Evolutionary conservation across 371 early-diverging fungal species (phyloP), one percentile per base, ranked within the genome.

Genomic region (Mortierella sp.): DNA sequence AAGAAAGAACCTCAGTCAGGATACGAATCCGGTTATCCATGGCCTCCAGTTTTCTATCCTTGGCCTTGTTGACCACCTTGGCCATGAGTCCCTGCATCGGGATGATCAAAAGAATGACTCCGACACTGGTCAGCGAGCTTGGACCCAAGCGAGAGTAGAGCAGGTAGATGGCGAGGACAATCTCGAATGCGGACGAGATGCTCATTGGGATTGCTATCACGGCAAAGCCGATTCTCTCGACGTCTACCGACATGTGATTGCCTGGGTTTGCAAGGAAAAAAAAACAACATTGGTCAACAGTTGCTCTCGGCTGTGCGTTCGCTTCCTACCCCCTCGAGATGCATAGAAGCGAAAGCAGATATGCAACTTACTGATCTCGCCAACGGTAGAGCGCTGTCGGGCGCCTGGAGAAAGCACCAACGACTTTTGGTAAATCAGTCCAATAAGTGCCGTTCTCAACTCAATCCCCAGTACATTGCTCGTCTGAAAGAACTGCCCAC

Each of bases 401-500:
- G 96, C 92, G 4, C 90, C 88, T 74, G 94, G 96, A 43, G 96
- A 96, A 6, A 99, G 92, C 2, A 90, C 87, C 78, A 98, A 86
- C 0, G 96, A 89, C 87, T 99, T 99, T 81, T 92, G 93, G 86
- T 98, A 99, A 67, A 99, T 94, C 28, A 96, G 91, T 0, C 97
- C 78, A 1, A 94, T 93, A 77, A 97, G 83, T 10, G 96, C 96
- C 46, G 96, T 89, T 64, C 95, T 93, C 24, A 96, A n/a, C 46
- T 76, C 75, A 24, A 86, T 59, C 0, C 79, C 86, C 43, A 81
- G 37, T 53, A 76, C 79, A 37, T 53, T 44, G 0, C 71, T 50
- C 0, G 16, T 11, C 31, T 76, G 79, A 11, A 53, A 74, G 28
- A 71, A 78, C 48, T 78, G 81, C 11, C n/a, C 61, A 40, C 72